A percentile compares a stretch with the other conserved stretches of the same genome.
Conservation (phyloP, 106 monocot genomes). For the Dioscorea alata region DNA sequence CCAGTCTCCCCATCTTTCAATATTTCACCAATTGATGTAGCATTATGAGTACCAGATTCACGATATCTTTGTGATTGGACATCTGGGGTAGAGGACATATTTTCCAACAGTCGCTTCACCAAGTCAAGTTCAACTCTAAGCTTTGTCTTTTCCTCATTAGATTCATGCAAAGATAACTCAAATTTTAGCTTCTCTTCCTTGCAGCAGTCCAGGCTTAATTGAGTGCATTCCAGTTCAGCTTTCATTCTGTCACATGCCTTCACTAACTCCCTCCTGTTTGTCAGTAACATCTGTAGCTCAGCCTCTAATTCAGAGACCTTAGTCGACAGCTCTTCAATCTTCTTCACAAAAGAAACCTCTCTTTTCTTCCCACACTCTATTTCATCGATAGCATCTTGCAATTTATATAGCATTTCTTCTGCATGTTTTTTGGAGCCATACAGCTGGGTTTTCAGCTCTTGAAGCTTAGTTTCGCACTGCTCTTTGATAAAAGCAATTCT, state of each 20-base stretch:
- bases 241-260: conserved; percentile 75
- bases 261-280: conserved; percentile 55
- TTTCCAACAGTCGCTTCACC: conserved; percentile 75
- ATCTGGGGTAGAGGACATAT: conserved; percentile 44
- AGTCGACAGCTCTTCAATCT: conserved; percentile 64
- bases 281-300: conserved; percentile 45
- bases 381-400: conserved; percentile 92
- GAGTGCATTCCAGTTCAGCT: conserved; percentile 77
- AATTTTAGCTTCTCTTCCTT: conserved; percentile 88
- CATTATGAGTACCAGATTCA: conserved; percentile 10
- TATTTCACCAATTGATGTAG: conserved; percentile 60
- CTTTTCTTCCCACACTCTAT: conserved; percentile 65
- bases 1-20: conserved; percentile 27
- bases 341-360: conserved; percentile 68
- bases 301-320: conserved; percentile 57
- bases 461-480: conserved; percentile 76
- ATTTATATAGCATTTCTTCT: conserved; percentile 87
- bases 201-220: conserved; percentile 77
- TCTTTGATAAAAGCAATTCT: conserved; percentile 96
- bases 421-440: conserved; percentile 64
- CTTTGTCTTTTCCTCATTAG: conserved; percentile 65
- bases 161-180: conserved; percentile 69
- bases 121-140: conserved; percentile 82
- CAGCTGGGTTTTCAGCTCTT: conserved; percentile 75
- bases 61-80: conserved; percentile 13